Evolutionary conservation across 495 filamentous ascomycete species (phyloP).

Genomic region (Neurospora sp.): DNA sequence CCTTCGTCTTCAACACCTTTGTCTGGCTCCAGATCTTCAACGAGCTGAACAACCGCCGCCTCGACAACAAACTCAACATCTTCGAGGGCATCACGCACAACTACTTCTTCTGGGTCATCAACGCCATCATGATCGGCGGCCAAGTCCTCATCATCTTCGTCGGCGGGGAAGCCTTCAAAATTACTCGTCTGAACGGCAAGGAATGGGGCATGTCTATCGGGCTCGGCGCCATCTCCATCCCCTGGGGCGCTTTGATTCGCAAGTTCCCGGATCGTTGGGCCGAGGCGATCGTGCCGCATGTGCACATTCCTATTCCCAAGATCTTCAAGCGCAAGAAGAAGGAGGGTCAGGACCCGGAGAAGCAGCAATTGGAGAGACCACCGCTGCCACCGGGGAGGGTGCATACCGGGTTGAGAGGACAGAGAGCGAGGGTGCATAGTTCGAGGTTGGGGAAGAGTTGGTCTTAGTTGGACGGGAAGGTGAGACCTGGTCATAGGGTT

Average conservation of each 20-base stretch:
- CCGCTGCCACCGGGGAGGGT: background rate
- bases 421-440: background rate
- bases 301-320: slow-evolving; percentile 7
- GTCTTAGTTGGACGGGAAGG: background rate
- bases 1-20: slow-evolving; percentile 86
- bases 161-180: slow-evolving; percentile 60
- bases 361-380: background rate
- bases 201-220: slow-evolving; percentile 72
- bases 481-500: background rate
- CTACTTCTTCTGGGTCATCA: slow-evolving; percentile 74
- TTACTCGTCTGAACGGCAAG: slow-evolving; percentile 43
- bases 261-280: slow-evolving; percentile 41
- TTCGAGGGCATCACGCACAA: slow-evolving; percentile 76
- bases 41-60: slow-evolving; percentile 69
- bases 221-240: slow-evolving; percentile 59
- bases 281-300: slow-evolving; percentile 7
- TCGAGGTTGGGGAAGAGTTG: background rate
- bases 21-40: slow-evolving; percentile 98
- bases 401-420: background rate
- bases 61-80: slow-evolving; percentile 87
- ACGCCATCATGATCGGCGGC: slow-evolving; percentile 75
- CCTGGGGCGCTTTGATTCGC: slow-evolving; percentile 59
- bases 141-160: slow-evolving; percentile 75
- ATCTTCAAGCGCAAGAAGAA: slow-evolving; percentile 5
- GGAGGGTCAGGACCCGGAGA: slow-evolving; percentile 1